Percentiles rank a stretch among this genome's conserved stretches.
Evolutionary conservation across 169 alveolate genomes (phyloP).

Genomic region (Plasmodium gaboni): DNA sequence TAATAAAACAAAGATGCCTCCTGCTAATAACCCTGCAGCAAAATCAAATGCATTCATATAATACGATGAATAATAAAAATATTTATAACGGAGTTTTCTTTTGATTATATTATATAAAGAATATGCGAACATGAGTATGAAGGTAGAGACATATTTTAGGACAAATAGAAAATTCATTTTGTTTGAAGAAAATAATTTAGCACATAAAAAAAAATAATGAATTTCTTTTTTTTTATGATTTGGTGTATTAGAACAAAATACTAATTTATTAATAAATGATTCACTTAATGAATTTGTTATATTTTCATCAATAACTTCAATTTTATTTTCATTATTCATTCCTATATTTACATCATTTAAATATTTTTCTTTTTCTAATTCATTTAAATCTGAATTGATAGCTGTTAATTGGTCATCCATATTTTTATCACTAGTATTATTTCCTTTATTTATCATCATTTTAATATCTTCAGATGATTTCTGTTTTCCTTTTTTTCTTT

Average conservation of each 20-base stretch:
- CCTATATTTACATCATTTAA: background rate
- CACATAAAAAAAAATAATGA: slow-evolving; percentile 48
- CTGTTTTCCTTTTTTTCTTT: background rate
- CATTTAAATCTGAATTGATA: background rate
- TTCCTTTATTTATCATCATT: background rate
- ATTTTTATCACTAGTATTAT: background rate
- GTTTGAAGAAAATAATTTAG: slow-evolving; percentile 25
- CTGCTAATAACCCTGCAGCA: slow-evolving; percentile 39
- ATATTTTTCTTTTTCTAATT: background rate
- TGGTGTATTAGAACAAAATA: slow-evolving; percentile 36
- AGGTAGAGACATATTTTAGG: slow-evolving; percentile 16
- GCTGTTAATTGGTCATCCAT: background rate
- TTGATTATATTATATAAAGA: slow-evolving; percentile 57
- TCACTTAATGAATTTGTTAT: slow-evolving; percentile 12
- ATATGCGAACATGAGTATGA: slow-evolving; percentile 38
- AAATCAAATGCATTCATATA: slow-evolving; percentile 47
- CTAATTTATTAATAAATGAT: slow-evolving; percentile 21
- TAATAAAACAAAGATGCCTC: slow-evolving; percentile 27
- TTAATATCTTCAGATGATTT: background rate
- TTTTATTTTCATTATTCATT: background rate
- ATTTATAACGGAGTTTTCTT: slow-evolving; percentile 17
- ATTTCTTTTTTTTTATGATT: slow-evolving; percentile 43
- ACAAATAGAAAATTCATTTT: slow-evolving; percentile 6
- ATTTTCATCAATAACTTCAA: background rate
- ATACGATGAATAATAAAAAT: slow-evolving; percentile 42